phyloP scores from a whole-genome alignment of 495 filamentous ascomycete species.

The Neurospora sp. region DNA sequence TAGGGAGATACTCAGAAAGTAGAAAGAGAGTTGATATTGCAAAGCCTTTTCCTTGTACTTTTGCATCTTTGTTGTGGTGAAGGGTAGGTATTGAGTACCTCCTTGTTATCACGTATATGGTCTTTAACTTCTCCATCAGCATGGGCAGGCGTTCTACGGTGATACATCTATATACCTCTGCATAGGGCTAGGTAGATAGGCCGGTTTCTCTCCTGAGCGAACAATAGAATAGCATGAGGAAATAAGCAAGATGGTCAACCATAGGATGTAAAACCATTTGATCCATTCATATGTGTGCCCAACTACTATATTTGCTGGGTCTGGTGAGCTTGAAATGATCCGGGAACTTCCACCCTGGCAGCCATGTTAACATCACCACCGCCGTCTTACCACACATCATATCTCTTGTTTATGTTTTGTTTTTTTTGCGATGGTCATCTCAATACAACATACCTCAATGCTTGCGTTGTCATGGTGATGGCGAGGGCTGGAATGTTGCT shows the following conservation, averaged over 20 bases:
- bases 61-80: not conserved
- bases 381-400: slow-evolving; percentile 1
- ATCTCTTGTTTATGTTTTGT: not conserved
- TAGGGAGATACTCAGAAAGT: not conserved
- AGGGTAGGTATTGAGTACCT: not conserved
- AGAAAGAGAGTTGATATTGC: not conserved
- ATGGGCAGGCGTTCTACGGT: not conserved
- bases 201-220: not conserved
- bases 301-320: not conserved
- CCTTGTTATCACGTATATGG: not conserved
- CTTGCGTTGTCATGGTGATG: not conserved
- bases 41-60: not conserved
- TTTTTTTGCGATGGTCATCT: not conserved
- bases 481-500: slow-evolving; percentile 3
- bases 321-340: not conserved
- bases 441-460: not conserved
- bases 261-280: not conserved
- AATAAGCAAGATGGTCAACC: not conserved
- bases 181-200: not conserved
- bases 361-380: not conserved
- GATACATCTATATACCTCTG: not conserved
- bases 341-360: not conserved
- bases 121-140: not conserved
- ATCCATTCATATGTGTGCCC: not conserved
- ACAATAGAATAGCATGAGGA: not conserved